Base-by-base conservation (phyloP, 116 monocot genomes). In the Dioscorea cayenensis region DNA sequence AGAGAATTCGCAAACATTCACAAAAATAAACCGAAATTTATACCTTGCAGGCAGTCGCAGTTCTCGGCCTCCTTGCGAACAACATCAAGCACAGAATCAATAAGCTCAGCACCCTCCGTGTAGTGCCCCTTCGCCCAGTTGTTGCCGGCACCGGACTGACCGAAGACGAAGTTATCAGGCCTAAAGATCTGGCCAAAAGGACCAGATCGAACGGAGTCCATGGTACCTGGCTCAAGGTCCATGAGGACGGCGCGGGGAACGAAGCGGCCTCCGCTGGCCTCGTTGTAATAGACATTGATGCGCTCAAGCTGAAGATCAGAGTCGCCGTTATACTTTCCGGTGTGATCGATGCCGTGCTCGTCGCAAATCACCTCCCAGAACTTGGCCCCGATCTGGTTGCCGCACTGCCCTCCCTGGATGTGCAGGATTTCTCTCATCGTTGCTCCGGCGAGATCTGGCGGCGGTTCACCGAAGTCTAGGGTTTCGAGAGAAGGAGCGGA, bases 101-200 rank as follows among this genome's bases (percentile, higher is more conserved):
- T 85, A 14, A 85, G 76, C 69, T 85, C 81, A 18, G 85, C 85
- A 28, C 85, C 85, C 81, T 85, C 85, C 2, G 85, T 85, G 75
- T 85, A 85, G 63, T 81, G 85, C 0, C 85, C 85, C 70, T 85
- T 85, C 17, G 85, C 85, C 85, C 85, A 85, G 81, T 85, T 85
- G 72, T 85, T 85, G 62, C 85, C 85, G 52, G 81, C 81, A 14
- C 85, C 85, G 4, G 85, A 85, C 50, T 85, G 85, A 4, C 85
- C 85, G 43, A 85, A 85, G 55, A 85, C 81, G 68, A 85, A 85
- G 77, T 85, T 85, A 60, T 85, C 85, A 2, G 85, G 85, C 55
- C 85, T 60, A 50, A 81, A 81, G 64, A 81, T 76, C 65, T 81
- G 77, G 38, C 81, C 81, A 73, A 73, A 81, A 36, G 77, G 81